Base-by-base conservation (phyloP, 2,329 filamentous ascomycete genomes). In the Neophaeococcomyces mojaviensis region DNA sequence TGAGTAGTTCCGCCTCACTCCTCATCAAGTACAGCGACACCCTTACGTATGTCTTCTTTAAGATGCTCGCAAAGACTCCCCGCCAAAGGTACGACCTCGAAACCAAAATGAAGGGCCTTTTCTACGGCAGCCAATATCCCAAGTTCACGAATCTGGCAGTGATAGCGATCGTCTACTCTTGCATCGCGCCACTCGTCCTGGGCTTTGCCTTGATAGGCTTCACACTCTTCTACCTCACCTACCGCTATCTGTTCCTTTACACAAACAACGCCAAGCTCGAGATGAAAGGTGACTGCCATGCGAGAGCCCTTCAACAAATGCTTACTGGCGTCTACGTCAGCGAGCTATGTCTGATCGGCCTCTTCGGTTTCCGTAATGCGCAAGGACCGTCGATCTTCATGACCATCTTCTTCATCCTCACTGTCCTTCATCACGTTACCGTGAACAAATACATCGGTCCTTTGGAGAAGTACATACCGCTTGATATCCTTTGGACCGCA, bases 161-260 rank as follows among this genome's bases (percentile, higher is more conserved):
- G 12, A 89, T 90, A 18, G 87, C 86, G 18, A 79, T 96, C 46
- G 86, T 82, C 30, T 96, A 96, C 61, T 84, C 88, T 2, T 85
- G 83, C 55, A 92, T 96, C 57, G 87, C 88, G 2, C 89, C 89
- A 0, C 69, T 96, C 1, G 82, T 95, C 42, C 73, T 95, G 22
- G 78, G 82, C 7, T 96, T 95, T 59, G 86, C 88, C 3, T 81
- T 83, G 1, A 69, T 86, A 9, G 88, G 87, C 16, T 77, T 96
- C 50, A 79, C 75, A 31, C 70, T 92, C 30, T 88, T 94, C 62
- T 94, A 94, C 62, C 69, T 89, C 43, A 85, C 88, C 28, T 95
- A 88, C 72, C 80, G 86, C 26, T 95, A 96, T 72, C 94, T 95
- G 59, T 70, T 96, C 39, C 74, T 96, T 42, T 96, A 86, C 64